Evolutionary conservation across 2,329 filamentous ascomycete species (phyloP).

Genomic region (Calonectria pseudoreteaudii): DNA sequence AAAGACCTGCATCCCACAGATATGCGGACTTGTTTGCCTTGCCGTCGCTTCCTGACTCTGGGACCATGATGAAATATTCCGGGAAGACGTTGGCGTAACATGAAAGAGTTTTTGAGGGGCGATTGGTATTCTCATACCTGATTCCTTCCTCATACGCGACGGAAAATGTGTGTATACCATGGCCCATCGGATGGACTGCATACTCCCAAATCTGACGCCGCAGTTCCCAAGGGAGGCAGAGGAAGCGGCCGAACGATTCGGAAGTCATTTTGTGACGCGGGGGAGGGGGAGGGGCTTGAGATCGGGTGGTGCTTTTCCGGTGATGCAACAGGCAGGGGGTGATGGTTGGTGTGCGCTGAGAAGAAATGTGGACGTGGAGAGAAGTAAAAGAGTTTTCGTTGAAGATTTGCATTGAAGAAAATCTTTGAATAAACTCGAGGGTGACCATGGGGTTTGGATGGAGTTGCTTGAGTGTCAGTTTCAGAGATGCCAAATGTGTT

Average conservation of each 20-base stretch:
- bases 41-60: background rate
- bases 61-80: background rate
- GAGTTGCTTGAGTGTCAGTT: no score
- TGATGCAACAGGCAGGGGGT: no score
- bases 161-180: background rate
- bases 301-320: background rate
- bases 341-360: no score
- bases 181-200: background rate
- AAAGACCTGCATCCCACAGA: background rate
- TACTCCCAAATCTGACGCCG: background rate
- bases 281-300: background rate
- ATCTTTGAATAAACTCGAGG: background rate
- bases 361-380: no score
- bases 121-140: no score
- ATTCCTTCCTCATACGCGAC: background rate
- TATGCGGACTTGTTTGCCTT: background rate
- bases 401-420: background rate
- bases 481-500: background rate
- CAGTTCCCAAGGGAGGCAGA: background rate
- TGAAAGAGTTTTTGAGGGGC: background rate
- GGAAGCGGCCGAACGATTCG: background rate
- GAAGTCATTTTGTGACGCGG: background rate
- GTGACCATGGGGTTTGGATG: background rate
- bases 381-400: background rate
- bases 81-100: background rate